phyloP scores from a whole-genome alignment of 2,329 filamentous ascomycete species.

The Ambrosiella beaveri region DNA sequence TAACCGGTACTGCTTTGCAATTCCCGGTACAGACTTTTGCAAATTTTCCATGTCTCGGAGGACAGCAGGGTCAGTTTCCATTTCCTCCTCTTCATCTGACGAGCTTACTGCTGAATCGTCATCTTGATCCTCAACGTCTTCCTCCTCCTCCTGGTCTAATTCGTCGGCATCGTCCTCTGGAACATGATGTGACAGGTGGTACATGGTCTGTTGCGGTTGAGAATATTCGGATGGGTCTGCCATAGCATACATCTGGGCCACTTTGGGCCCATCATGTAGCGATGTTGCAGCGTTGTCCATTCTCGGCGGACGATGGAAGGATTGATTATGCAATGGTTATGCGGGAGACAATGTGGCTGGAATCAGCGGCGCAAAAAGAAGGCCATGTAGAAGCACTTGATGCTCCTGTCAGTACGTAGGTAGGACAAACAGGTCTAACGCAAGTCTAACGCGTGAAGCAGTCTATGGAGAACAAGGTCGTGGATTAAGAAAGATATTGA shows the following conservation, averaged over 20 bases:
- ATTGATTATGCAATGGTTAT: background rate
- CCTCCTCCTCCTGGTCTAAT: conserved; percentile 23
- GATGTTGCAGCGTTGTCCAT: conserved; percentile 3
- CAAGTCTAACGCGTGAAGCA: background rate
- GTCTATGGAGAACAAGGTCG: background rate
- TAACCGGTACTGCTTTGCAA: conserved; percentile 67
- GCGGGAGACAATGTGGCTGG: background rate
- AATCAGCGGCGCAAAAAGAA: background rate
- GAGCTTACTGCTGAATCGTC: conserved; percentile 21
- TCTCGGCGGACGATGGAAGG: background rate
- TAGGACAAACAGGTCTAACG: background rate
- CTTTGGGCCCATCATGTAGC: conserved; percentile 3
- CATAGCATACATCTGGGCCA: conserved; percentile 11
- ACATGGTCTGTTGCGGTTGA: conserved; percentile 5
- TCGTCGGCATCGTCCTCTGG: conserved; percentile 23
- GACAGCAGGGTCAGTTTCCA: conserved; percentile 47
- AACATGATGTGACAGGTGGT: background rate
- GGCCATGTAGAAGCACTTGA: background rate
- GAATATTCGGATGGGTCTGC: conserved; percentile 9
- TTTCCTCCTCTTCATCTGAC: conserved; percentile 33
- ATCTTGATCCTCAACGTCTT: conserved; percentile 23
- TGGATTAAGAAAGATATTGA: background rate
- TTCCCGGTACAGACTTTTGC: conserved; percentile 64
- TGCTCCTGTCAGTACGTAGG: background rate
- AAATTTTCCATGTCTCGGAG: conserved; percentile 77